Evolutionary conservation across 1,284 basidiomycete genomes (phyloP).

Genomic region (Cystobasidiaceae sp.): DNA sequence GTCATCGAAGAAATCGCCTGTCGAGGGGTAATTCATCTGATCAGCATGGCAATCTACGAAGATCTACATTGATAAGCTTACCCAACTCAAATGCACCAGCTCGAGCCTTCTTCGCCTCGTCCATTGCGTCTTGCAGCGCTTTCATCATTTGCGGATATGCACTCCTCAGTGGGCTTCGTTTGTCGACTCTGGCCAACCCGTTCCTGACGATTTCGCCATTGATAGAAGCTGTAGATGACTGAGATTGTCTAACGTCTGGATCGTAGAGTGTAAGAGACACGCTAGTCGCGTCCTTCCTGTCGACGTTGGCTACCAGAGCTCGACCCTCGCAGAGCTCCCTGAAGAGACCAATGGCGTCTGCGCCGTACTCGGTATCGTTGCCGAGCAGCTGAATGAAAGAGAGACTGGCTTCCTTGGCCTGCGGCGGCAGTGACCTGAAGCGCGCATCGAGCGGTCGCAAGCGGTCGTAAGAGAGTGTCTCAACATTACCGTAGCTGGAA

Average conservation of each 20-base stretch:
- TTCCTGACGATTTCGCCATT: constrained; percentile 40
- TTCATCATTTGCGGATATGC: constrained; percentile 39
- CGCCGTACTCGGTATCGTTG: constrained; percentile 55
- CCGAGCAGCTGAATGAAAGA: constrained; percentile 42
- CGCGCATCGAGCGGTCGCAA: constrained; percentile 42
- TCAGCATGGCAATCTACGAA: neutral
- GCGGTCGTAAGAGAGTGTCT: constrained; percentile 39
- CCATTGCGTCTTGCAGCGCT: constrained; percentile 37
- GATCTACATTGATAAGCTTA: neutral
- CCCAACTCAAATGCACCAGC: constrained; percentile 29
- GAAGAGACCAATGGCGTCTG: constrained; percentile 80
- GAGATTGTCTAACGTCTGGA: constrained; percentile 32
- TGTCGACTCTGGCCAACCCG: constrained; percentile 39
- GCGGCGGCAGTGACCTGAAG: constrained; percentile 42
- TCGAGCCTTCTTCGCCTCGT: constrained; percentile 36
- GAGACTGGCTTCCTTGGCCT: constrained; percentile 44
- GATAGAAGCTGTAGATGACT: constrained; percentile 30
- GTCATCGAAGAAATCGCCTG: constrained; percentile 30
- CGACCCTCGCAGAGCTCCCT: constrained; percentile 74
- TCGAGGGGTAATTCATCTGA: neutral
- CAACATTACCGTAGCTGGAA: constrained; percentile 43
- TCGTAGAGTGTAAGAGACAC: constrained; percentile 41
- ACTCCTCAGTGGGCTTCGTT: constrained; percentile 32
- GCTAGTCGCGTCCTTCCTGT: constrained; percentile 60
- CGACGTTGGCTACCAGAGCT: constrained; percentile 82